These are phyloP conservation scores for Tinospora cordifolia DNA, from an alignment of 164 flowering plant genomes.

Conservation along the genomic window DNA sequence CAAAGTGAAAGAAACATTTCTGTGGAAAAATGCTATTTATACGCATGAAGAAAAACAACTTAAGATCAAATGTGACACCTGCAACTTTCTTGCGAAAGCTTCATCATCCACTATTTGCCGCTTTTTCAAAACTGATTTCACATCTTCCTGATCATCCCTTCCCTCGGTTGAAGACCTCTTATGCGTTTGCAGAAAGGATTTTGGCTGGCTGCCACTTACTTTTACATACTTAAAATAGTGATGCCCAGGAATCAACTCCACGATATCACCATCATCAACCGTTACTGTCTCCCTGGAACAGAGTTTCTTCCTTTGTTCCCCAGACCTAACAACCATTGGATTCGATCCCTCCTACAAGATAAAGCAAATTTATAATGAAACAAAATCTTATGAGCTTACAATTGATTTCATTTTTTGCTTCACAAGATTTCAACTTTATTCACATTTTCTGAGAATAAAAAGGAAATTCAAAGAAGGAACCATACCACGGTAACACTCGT, in stretches of 20 bases:
- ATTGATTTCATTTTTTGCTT: not conserved
- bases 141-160: conserved; percentile 9
- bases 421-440: not conserved
- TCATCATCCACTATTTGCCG: conserved; percentile 37
- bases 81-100: conserved; percentile 25
- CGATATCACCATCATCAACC: conserved; percentile 48
- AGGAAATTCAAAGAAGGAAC: not conserved
- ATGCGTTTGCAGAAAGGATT: conserved; percentile 8
- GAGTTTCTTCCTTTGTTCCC: conserved; percentile 50
- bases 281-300: conserved; percentile 30
- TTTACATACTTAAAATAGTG: conserved; percentile 49
- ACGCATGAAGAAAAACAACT: not conserved
- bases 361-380: not conserved
- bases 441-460: not conserved
- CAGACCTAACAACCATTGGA: conserved; percentile 63
- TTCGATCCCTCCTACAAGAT: conserved; percentile 66
- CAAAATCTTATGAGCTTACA: not conserved
- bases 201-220: conserved; percentile 10
- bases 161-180: conserved; percentile 24
- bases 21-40: not conserved
- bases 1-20: not conserved
- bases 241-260: conserved; percentile 88
- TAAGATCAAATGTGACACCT: conserved; percentile 21
- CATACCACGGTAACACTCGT: conserved; percentile 59
- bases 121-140: conserved; percentile 31